Evolutionary conservation across 2,329 filamentous ascomycete species (phyloP), one percentile per base, ranked within the genome.

Genomic region (Xylariaceae sp.): DNA sequence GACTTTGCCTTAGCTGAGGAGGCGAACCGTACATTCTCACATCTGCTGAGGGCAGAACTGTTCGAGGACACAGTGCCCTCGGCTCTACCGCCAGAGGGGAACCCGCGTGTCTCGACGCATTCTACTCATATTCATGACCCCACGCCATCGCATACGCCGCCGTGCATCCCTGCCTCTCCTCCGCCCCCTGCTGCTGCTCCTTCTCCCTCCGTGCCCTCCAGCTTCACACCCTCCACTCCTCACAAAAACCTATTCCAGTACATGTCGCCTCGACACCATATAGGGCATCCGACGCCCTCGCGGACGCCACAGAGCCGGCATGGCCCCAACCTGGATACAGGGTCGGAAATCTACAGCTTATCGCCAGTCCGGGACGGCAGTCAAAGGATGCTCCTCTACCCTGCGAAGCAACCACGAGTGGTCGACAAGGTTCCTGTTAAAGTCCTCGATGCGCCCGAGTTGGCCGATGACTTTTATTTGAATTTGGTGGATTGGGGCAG

Each of bases 401-500:
- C 90, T 2, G 77, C 89, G 46, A 87, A 92, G 54, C 87, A 92
- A 48, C 88, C 90, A 2, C 75, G 92, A 50, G 84, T 87, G 19
- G 88, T 98, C 14, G 90, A 87, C 63, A 97, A 97, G 62, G 90
- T 97, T 0, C 92, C 92, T 0, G 98, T 94, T 66, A 98, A 98
- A 64, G 92, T 98, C 2, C 72, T 98, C 8, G 92, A 98, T 67
- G 92, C 92, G 1, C 92, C 92, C 2, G 92, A 97, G 59, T 68
- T 98, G 31, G 89, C 90, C 18, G 92, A 98, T 56, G 92, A 98
- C 59, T 98, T 97, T 62, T 98, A 98, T 56, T 72, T 98, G 24
- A 98, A 98, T 55, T 69, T 98, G 17, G 90, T 98, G 3, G 92
- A 98, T 57, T 98, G 92, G 92, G 92, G 92, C 30, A 94, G 87